phyloP scores from a whole-genome alignment of 164 flowering plant genomes.

The Magnolia kwangsiensis region DNA sequence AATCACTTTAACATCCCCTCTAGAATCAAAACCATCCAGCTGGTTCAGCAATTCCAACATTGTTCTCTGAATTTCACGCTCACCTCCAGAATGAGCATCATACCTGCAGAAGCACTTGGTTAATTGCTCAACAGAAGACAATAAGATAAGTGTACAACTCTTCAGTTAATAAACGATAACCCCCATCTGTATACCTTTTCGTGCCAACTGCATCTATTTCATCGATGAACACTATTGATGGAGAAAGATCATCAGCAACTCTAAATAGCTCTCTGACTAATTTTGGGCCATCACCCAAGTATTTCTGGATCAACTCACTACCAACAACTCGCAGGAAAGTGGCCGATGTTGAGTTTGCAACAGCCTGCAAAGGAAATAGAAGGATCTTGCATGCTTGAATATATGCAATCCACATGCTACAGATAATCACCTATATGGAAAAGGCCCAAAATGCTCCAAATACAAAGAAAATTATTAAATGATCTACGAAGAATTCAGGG shows the following conservation, averaged over 20 bases:
- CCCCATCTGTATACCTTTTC: conserved; percentile 50
- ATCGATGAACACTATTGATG: conserved; percentile 93
- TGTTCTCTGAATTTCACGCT: conserved; percentile 94
- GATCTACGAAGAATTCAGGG: background rate
- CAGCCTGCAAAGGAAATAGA: conserved; percentile 52
- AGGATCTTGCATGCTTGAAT: background rate
- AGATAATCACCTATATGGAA: background rate
- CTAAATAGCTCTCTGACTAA: conserved; percentile 89
- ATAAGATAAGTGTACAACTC: background rate
- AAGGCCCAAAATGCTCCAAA: background rate
- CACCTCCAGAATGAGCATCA: conserved; percentile 94
- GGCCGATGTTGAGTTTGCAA: conserved; percentile 93
- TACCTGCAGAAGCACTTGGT: conserved; percentile 40
- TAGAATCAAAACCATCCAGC: conserved; percentile 91
- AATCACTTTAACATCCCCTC: conserved; percentile 92
- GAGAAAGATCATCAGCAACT: conserved; percentile 95
- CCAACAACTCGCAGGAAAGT: conserved; percentile 94
- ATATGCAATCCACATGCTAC: conserved; percentile 1
- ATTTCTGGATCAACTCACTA: conserved; percentile 88
- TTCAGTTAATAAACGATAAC: background rate
- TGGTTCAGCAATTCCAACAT: conserved; percentile 91
- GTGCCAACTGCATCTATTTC: conserved; percentile 96
- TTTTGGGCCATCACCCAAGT: conserved; percentile 95
- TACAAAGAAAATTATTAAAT: background rate
- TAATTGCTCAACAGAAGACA: background rate